phyloP scores from a whole-genome alignment of 768 basidiomycete species.

The Gymnopilus junonius region DNA sequence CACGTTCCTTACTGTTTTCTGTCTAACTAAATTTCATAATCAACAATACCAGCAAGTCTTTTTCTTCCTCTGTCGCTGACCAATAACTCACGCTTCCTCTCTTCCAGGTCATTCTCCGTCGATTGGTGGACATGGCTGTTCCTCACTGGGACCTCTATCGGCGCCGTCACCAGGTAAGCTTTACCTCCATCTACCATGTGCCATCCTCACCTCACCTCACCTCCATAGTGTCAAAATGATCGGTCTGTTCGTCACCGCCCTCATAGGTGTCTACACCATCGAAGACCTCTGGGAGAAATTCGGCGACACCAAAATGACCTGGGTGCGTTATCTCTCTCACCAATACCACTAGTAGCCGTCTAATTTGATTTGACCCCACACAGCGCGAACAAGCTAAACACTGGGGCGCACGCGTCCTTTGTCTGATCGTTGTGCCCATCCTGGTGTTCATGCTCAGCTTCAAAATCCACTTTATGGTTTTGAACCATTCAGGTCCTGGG shows the following conservation, averaged over 20 bases:
- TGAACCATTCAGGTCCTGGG: slow-evolving; percentile 94
- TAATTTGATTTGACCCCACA: slow-evolving; percentile 32
- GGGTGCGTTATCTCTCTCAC: slow-evolving; percentile 60
- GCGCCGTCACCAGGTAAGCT: slow-evolving; percentile 85
- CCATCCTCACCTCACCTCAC: slow-evolving; percentile 1
- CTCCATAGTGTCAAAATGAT: slow-evolving; percentile 99
- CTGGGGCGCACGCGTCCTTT: slow-evolving; percentile 85
- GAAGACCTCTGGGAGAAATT: slow-evolving; percentile 99
- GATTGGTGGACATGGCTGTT: slow-evolving; percentile 98
- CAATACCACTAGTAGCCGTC: neutral
- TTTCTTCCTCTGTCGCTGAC: neutral
- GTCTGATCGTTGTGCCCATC: slow-evolving; percentile 89
- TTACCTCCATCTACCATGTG: neutral
- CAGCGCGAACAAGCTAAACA: slow-evolving; percentile 89
- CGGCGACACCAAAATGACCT: slow-evolving; percentile 90
- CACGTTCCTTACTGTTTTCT: slow-evolving; percentile 96
- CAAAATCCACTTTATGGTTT: slow-evolving; percentile 94
- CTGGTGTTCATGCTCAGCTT: no score
- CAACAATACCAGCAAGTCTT: slow-evolving; percentile 86
- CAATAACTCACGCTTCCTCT: neutral
- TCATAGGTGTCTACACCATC: slow-evolving; percentile 95
- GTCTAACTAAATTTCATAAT: slow-evolving; percentile 95
- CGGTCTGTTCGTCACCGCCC: slow-evolving; percentile 91
- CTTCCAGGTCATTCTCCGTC: slow-evolving; percentile 84
- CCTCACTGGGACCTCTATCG: slow-evolving; percentile 94